A percentile compares a stretch with the other conserved stretches of the same genome.
Evolutionary conservation across 768 basidiomycete genomes (phyloP).

Genomic region (Myochromella boudieri): DNA sequence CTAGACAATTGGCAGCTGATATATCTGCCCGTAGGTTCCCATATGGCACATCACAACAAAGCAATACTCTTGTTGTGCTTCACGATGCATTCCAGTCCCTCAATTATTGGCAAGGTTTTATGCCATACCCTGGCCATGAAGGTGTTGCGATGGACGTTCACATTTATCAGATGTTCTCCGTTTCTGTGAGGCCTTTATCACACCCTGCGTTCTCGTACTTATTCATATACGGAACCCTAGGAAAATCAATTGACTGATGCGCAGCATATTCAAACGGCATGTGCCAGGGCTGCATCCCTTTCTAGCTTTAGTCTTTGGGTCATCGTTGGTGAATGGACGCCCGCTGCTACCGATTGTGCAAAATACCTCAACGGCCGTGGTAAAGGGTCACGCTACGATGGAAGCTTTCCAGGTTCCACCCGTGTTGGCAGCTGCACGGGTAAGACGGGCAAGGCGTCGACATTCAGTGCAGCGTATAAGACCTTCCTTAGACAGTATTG

Average conservation of each 20-base stretch:
- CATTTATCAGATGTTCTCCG: constrained; percentile 74
- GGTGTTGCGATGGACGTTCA: constrained; percentile 83
- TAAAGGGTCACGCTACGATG: constrained; percentile 63
- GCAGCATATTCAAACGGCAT: constrained; percentile 64
- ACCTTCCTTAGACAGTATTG: constrained; percentile 77
- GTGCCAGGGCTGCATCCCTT: constrained; percentile 44
- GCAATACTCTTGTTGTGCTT: constrained; percentile 66
- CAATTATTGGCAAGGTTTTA: constrained; percentile 66
- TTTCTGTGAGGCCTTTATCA: constrained; percentile 39
- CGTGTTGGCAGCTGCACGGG: constrained; percentile 73
- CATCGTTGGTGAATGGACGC: constrained; percentile 87
- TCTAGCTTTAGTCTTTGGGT: constrained; percentile 67
- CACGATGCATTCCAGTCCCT: constrained; percentile 82
- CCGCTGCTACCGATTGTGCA: constrained; percentile 75
- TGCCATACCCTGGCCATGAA: constrained; percentile 47
- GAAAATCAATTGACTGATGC: constrained; percentile 43
- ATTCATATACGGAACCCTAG: constrained; percentile 24
- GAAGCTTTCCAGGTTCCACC: constrained; percentile 61
- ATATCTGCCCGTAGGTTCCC: constrained; percentile 30
- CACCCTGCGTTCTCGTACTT: constrained; percentile 1
- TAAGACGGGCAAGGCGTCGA: constrained; percentile 69
- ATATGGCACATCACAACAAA: constrained; percentile 39
- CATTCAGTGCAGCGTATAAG: constrained; percentile 79
- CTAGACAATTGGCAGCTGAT: not conserved
- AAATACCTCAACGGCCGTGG: constrained; percentile 86